These are phyloP conservation scores for Paecilomyces formosus DNA, from an alignment of 2,329 filamentous ascomycete genomes.

Conservation along the genomic window DNA sequence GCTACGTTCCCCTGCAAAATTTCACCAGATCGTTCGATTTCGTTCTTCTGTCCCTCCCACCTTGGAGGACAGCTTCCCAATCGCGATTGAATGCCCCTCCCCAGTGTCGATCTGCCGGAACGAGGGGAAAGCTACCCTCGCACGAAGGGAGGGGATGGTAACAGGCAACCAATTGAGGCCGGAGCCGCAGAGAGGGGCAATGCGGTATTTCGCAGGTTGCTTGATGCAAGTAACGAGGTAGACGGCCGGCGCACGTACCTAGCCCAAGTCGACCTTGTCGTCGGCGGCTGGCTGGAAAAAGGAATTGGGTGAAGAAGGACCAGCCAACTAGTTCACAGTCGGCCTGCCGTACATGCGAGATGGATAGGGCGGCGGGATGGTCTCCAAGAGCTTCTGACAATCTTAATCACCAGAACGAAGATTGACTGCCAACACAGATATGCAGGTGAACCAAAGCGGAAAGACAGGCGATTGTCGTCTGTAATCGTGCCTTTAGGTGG, in stretches of 20 bases:
- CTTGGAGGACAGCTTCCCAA: not conserved
- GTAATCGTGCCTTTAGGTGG: conserved; percentile 3
- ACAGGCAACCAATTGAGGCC: conserved; percentile 1
- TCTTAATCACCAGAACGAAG: not conserved
- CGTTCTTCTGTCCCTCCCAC: not conserved
- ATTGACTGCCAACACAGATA: conserved; percentile 8
- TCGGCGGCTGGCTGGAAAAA: not conserved
- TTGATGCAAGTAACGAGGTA: conserved; percentile 11
- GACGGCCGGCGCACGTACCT: conserved; percentile 5
- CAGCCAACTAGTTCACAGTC: not conserved
- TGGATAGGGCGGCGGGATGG: not conserved
- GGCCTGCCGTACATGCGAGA: conserved; percentile 1
- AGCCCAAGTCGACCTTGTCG: not conserved
- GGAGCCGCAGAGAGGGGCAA: conserved; percentile 2
- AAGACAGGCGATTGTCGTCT: conserved; percentile 7
- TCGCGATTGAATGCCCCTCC: conserved; percentile 2
- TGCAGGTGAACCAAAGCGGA: conserved; percentile 10
- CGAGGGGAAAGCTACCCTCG: conserved; percentile 7
- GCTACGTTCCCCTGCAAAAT: not conserved
- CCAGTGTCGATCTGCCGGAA: conserved; percentile 10
- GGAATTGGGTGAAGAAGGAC: conserved; percentile 1
- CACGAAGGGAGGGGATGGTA: conserved; percentile 3
- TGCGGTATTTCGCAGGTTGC: conserved; percentile 5
- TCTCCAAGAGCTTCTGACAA: not conserved
- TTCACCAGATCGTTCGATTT: not conserved